Conservation (phyloP, 2,329 filamentous ascomycete genomes). For the Pseudogymnoascus sp. region DNA sequence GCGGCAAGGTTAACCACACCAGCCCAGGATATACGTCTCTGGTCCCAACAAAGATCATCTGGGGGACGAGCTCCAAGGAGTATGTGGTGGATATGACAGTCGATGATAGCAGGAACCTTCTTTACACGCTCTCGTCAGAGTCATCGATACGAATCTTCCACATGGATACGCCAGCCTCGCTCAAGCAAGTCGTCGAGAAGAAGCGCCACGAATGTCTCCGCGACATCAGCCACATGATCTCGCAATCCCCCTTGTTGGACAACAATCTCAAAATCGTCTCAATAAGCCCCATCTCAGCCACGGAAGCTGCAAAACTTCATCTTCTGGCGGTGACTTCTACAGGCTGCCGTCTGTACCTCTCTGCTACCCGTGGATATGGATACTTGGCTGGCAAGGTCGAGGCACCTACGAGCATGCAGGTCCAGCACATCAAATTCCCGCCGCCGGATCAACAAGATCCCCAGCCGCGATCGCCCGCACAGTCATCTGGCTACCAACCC, state of each 20-base stretch:
- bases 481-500: slow-evolving; percentile 19
- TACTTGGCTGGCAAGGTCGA: slow-evolving; percentile 45
- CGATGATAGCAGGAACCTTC: slow-evolving; percentile 77
- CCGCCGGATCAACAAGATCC: slow-evolving; percentile 41
- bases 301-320: slow-evolving; percentile 74
- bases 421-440: slow-evolving; percentile 94
- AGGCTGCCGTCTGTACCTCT: slow-evolving; percentile 86
- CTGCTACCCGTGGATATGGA: slow-evolving; percentile 66
- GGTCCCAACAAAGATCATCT: slow-evolving; percentile 43
- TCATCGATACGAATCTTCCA: slow-evolving; percentile 90
- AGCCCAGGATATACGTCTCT: slow-evolving; percentile 62
- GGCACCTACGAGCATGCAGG: slow-evolving; percentile 88
- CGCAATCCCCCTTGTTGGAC: slow-evolving; percentile 60
- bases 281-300: slow-evolving; percentile 73
- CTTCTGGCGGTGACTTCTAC: slow-evolving; percentile 85
- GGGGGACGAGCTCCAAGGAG: slow-evolving; percentile 47
- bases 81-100: slow-evolving; percentile 70
- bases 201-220: slow-evolving; percentile 48
- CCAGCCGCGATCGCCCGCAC: slow-evolving; percentile 23
- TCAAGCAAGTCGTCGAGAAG: slow-evolving; percentile 58
- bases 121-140: slow-evolving; percentile 82
- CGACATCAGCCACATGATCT: slow-evolving; percentile 78
- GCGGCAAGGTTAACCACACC: slow-evolving; percentile 82
- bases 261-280: slow-evolving; percentile 67
- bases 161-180: slow-evolving; percentile 57